Evolutionary conservation across 2,329 filamentous ascomycete genomes (phyloP).

Genomic region (Ceratocystiopsis minuta): DNA sequence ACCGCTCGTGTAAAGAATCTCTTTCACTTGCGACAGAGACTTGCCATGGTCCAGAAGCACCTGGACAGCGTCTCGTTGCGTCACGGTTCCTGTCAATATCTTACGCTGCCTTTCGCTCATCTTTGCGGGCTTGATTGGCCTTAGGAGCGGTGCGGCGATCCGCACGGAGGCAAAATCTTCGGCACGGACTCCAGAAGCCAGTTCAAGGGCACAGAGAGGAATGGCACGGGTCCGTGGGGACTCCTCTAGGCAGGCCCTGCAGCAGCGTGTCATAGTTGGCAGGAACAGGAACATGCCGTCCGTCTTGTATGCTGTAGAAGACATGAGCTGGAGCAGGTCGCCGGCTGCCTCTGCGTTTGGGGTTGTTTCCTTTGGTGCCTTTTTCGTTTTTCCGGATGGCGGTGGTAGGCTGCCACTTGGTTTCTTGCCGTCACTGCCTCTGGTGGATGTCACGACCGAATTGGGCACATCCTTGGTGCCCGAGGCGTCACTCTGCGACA

Average conservation of each 20-base stretch:
- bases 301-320: background rate
- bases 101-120: too few relatives aligned
- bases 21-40: background rate
- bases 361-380: too few relatives aligned
- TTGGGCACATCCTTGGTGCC: too few relatives aligned
- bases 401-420: too few relatives aligned
- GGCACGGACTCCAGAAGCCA: background rate
- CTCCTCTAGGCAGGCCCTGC: constrained; percentile 3
- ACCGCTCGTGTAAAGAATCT: background rate
- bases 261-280: constrained; percentile 5
- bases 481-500: too few relatives aligned
- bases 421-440: too few relatives aligned
- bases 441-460: too few relatives aligned
- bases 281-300: constrained; percentile 2
- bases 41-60: background rate
- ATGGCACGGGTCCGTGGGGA: background rate
- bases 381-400: too few relatives aligned
- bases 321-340: too few relatives aligned
- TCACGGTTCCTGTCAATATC: background rate
- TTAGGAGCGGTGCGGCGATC: too few relatives aligned
- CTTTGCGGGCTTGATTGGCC: too few relatives aligned
- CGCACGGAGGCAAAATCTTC: background rate
- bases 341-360: background rate
- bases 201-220: background rate
- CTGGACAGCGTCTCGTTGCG: background rate